Conservation (phyloP, 768 basidiomycete genomes). For the Jaapia argillacea region DNA sequence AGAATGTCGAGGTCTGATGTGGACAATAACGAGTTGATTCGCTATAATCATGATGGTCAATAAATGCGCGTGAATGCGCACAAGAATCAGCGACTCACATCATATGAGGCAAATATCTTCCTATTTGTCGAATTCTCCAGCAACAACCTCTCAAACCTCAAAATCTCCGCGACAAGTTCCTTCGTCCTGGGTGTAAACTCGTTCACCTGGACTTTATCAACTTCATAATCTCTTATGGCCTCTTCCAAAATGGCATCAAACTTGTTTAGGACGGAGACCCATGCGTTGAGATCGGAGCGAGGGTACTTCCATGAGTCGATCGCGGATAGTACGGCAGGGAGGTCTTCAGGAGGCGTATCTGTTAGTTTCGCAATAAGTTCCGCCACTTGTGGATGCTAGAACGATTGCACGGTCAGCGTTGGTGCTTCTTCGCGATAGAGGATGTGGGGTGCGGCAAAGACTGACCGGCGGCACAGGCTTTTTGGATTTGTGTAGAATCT, state of each 20-base stretch:
- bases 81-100: conserved; percentile 46
- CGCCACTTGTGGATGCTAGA: conserved; percentile 69
- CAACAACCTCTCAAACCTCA: conserved; percentile 81
- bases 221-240: conserved; percentile 73
- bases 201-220: conserved; percentile 76
- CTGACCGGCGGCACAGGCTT: conserved; percentile 69
- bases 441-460: conserved; percentile 11
- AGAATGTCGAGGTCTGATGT: conserved; percentile 88
- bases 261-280: conserved; percentile 93
- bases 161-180: conserved; percentile 66
- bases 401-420: conserved; percentile 12
- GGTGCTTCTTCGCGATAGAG: too few species aligned
- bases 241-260: conserved; percentile 86
- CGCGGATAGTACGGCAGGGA: conserved; percentile 53
- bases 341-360: conserved; percentile 58
- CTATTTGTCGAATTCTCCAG: conserved; percentile 97
- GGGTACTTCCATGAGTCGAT: conserved; percentile 91
- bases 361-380: conserved; percentile 68
- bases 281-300: conserved; percentile 91
- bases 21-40: conserved; percentile 79
- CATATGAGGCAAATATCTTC: conserved; percentile 93
- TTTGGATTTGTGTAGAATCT: conserved; percentile 81
- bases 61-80: too few species aligned
- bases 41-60: conserved; percentile 39
- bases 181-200: conserved; percentile 71